These are phyloP conservation scores for Ophiostoma novo-ulmi DNA, from an alignment of 2,329 filamentous ascomycete genomes.

Conservation along the genomic window DNA sequence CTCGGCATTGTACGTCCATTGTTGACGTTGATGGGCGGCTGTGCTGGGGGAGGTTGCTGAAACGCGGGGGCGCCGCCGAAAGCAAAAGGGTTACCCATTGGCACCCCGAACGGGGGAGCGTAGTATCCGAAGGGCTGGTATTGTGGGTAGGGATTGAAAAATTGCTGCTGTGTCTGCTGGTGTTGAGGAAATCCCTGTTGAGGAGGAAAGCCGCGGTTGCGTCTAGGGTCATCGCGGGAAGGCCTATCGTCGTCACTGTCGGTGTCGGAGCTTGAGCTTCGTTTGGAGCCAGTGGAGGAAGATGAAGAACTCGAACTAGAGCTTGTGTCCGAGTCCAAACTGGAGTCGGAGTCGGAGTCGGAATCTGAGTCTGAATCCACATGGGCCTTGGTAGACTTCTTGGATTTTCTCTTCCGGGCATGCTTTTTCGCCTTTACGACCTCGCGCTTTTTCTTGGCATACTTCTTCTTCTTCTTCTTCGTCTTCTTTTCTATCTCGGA, in stretches of 20 bases:
- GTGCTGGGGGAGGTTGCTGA: background rate
- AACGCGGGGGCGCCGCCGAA: background rate
- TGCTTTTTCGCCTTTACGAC: background rate
- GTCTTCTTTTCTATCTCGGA: background rate
- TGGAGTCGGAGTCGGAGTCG: background rate
- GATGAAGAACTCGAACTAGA: background rate
- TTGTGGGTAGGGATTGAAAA: background rate
- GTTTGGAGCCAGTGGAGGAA: background rate
- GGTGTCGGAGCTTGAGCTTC: background rate
- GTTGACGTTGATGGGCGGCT: background rate
- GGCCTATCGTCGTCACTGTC: background rate
- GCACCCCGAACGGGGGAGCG: background rate
- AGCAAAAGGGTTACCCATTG: background rate
- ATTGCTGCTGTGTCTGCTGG: background rate
- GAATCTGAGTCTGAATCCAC: background rate
- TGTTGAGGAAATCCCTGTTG: background rate
- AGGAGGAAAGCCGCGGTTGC: background rate
- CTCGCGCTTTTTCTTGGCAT: background rate
- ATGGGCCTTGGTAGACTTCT: background rate
- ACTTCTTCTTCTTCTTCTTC: slow-evolving; percentile 10
- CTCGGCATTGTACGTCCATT: background rate
- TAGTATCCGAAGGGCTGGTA: background rate
- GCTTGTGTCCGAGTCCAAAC: background rate
- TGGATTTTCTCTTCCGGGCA: background rate
- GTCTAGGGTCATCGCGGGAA: background rate